phyloP scores from a whole-genome alignment of 2,329 filamentous ascomycete species.

The Penicillium sp. region DNA sequence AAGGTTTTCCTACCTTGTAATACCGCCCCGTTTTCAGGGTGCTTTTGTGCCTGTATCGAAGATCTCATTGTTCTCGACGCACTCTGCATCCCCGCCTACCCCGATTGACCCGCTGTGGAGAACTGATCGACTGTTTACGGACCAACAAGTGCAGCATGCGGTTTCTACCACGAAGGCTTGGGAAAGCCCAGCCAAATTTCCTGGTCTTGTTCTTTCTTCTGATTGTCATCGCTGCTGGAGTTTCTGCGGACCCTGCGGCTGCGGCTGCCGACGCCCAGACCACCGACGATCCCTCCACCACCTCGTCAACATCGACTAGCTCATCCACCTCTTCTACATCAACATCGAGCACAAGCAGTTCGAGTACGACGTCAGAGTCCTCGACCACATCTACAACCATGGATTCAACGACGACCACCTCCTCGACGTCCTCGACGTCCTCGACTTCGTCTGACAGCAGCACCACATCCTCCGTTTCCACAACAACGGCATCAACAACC shows the following conservation, averaged over 20 bases:
- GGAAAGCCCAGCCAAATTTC: slow-evolving; percentile 13
- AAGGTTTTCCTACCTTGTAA: not conserved
- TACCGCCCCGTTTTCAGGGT: not conserved
- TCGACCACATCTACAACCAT: slow-evolving; percentile 18
- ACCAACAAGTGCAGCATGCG: slow-evolving; percentile 16
- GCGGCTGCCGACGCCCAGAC: slow-evolving; percentile 19
- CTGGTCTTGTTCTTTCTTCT: slow-evolving; percentile 17
- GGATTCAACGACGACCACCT: slow-evolving; percentile 17
- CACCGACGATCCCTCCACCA: slow-evolving; percentile 24
- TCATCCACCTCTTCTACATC: slow-evolving; percentile 12
- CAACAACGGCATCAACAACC: slow-evolving; percentile 41
- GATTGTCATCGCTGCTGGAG: slow-evolving; percentile 13
- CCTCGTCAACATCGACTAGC: slow-evolving; percentile 2
- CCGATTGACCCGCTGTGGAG: slow-evolving; percentile 26
- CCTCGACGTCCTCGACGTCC: slow-evolving; percentile 6
- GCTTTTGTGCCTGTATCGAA: not conserved
- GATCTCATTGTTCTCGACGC: slow-evolving; percentile 10
- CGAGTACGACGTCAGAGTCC: slow-evolving; percentile 10
- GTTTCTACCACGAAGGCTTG: slow-evolving; percentile 14
- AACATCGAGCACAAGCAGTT: slow-evolving; percentile 3
- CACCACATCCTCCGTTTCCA: slow-evolving; percentile 24
- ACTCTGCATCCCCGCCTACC: slow-evolving; percentile 14
- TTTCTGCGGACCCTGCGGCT: slow-evolving; percentile 19
- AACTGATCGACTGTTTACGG: slow-evolving; percentile 18
- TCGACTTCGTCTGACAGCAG: slow-evolving; percentile 14